phyloP scores from a whole-genome alignment of 2,329 filamentous ascomycete species.

The Ophiostoma tasmaniense region DNA sequence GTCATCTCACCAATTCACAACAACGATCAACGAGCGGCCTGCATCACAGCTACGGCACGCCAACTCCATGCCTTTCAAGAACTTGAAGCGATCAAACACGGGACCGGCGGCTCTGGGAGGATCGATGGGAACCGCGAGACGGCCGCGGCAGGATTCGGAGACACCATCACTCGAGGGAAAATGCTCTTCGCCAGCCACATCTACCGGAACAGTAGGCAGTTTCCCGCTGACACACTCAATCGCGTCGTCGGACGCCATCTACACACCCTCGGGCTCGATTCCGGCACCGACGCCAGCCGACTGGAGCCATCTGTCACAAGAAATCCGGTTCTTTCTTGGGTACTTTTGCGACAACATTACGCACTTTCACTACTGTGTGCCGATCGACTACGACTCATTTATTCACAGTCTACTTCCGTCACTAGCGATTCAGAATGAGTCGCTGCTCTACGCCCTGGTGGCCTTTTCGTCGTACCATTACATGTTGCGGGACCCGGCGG shows the following conservation, averaged over 20 bases:
- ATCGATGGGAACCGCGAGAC: background rate
- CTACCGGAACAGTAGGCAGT: constrained; percentile 35
- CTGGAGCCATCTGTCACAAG: constrained; percentile 53
- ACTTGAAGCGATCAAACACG: background rate
- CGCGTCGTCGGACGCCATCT: constrained; percentile 4
- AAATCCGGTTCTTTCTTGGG: constrained; percentile 68
- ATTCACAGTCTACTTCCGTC: constrained; percentile 63
- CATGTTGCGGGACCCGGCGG: constrained; percentile 60
- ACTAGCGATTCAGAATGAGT: constrained; percentile 64
- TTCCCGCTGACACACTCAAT: constrained; percentile 28
- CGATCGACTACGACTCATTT: constrained; percentile 62
- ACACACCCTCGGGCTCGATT: constrained; percentile 16
- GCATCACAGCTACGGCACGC: background rate
- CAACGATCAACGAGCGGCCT: background rate
- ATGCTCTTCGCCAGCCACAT: constrained; percentile 45
- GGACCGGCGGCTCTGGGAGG: background rate
- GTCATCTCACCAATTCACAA: background rate
- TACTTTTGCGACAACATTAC: constrained; percentile 74
- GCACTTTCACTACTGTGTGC: constrained; percentile 73
- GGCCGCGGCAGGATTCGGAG: constrained; percentile 40
- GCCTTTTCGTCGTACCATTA: constrained; percentile 85
- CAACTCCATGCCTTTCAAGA: background rate
- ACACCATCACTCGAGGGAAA: constrained; percentile 45
- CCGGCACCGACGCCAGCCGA: constrained; percentile 30
- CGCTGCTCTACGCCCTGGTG: constrained; percentile 76